Evolutionary conservation across 805 yeast species (phyloP).

Genomic region (Kodamaea kakaduensis): DNA sequence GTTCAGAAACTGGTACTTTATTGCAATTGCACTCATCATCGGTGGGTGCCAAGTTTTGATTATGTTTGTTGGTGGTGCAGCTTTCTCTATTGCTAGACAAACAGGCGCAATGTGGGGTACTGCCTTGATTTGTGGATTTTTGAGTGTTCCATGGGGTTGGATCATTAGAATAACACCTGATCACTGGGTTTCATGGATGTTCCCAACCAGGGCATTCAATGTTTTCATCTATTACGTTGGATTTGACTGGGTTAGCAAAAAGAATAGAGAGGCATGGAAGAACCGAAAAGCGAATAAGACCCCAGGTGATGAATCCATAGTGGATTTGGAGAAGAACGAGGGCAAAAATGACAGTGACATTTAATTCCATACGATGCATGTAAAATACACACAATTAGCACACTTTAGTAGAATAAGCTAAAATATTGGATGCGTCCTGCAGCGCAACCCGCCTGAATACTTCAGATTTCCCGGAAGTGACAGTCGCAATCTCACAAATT

Average conservation of each 20-base stretch:
- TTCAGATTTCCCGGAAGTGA: too few species aligned
- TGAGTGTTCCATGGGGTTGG: constrained; percentile 77
- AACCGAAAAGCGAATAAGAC: constrained; percentile 3
- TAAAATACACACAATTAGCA: too few species aligned
- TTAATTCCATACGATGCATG: too few species aligned
- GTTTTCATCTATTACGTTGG: constrained; percentile 34
- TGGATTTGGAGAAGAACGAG: constrained; percentile 19
- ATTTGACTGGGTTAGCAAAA: constrained; percentile 31
- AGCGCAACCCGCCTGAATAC: too few species aligned
- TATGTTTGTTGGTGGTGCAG: constrained; percentile 97
- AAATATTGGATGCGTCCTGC: too few species aligned
- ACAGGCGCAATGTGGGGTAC: constrained; percentile 88
- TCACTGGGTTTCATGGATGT: constrained; percentile 56
- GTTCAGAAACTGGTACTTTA: constrained; percentile 77
- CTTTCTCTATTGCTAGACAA: constrained; percentile 77
- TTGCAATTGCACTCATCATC: constrained; percentile 66
- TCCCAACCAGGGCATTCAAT: constrained; percentile 58
- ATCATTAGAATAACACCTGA: constrained; percentile 82
- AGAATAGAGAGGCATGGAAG: constrained; percentile 17
- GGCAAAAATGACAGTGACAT: constrained; percentile 4
- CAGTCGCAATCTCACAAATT: too few species aligned
- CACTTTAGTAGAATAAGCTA: too few species aligned
- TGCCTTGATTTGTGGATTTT: constrained; percentile 74
- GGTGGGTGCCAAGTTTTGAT: constrained; percentile 82
- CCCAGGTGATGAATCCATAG: too few species aligned